Evolutionary conservation across 1,284 basidiomycete species (phyloP), one percentile per base, ranked within the genome.

Genomic region (Boletus sp.): DNA sequence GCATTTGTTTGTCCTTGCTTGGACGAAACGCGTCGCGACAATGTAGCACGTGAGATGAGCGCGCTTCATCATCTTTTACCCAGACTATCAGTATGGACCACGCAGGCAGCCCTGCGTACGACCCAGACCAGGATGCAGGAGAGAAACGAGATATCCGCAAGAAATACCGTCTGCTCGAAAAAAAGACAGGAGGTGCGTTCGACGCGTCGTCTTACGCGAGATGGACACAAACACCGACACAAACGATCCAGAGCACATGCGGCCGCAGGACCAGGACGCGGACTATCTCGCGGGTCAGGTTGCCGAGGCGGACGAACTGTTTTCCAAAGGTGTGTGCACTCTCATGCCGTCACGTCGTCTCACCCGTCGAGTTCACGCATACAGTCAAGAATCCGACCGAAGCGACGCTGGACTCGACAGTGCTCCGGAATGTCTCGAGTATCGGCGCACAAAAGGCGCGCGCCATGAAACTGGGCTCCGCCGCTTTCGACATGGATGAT

Each of bases 401-500:
- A 59, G 89, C 89, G 3, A 86, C 84, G 1, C 74, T 91, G 6
- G 88, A 91, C 64, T 88, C 89, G 0, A 72, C 75, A n/a, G 73
- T 89, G 36, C 76, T 91, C 8, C 65, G 87, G 0, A 77, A 77
- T 59, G 80, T 83, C 16, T 86, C 88, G 5, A 80, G 76, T 49
- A 76, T 85, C 59, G 76, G 82, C 48, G 84, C 86, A 2, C 80
- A 83, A 57, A 90, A 91, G 64, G 90, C 90, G 12, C 84, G 88
- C 32, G 81, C 84, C n/a, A 82, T 93, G 78, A 90, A 88, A 65
- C 82, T 88, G 1, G 88, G 88, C 46, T 78, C 79, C 0, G 84
- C 87, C 41, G 81, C 81, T 14, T 93, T 94, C 60, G 91, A 94
- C 61, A 72, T 86, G 27, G 89, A 91, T 52, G 90, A 93, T 51